These are phyloP conservation scores for Deinandra increscens DNA, from an alignment of 129 eudicot species.

Conservation along the genomic window DNA sequence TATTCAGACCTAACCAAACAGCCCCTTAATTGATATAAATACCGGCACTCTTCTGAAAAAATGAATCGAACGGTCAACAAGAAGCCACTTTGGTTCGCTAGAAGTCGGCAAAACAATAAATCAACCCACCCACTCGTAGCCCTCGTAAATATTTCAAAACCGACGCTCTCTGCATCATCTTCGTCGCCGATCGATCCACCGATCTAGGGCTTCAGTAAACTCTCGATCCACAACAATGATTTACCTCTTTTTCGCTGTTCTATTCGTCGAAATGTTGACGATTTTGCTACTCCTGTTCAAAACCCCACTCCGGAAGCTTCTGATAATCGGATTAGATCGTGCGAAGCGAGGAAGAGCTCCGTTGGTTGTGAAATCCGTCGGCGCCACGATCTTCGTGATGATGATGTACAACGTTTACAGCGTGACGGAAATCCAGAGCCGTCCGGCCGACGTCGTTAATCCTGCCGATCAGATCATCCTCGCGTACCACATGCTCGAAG, in stretches of 20 bases:
- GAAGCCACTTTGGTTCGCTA: not conserved
- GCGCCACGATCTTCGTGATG: conserved; percentile 51
- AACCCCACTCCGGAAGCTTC: conserved; percentile 65
- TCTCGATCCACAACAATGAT: conserved; percentile 37
- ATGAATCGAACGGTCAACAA: conserved; percentile 22
- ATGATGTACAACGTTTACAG: conserved; percentile 45
- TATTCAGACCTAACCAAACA: no score
- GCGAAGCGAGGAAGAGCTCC: conserved; percentile 74
- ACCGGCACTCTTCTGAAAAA: no score
- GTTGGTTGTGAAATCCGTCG: conserved; percentile 56
- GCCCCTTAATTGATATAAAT: no score
- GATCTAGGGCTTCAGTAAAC: conserved; percentile 14
- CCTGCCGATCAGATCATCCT: conserved; percentile 72
- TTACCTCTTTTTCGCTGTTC: conserved; percentile 47
- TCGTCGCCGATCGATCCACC: conserved; percentile 11
- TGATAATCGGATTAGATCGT: conserved; percentile 54
- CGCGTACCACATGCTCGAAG: conserved; percentile 54
- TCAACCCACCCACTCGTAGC: not conserved
- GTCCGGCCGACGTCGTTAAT: conserved; percentile 47
- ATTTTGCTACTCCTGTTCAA: conserved; percentile 55
- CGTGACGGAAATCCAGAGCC: conserved; percentile 45
- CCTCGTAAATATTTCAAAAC: not conserved
- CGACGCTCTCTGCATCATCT: conserved; percentile 3
- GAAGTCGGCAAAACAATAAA: conserved; percentile 29
- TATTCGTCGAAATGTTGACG: conserved; percentile 48